Percentiles rank a stretch among this genome's conserved stretches.
phyloP scores from a whole-genome alignment of 345 rosid genomes.

The Eutrema japonicum region DNA sequence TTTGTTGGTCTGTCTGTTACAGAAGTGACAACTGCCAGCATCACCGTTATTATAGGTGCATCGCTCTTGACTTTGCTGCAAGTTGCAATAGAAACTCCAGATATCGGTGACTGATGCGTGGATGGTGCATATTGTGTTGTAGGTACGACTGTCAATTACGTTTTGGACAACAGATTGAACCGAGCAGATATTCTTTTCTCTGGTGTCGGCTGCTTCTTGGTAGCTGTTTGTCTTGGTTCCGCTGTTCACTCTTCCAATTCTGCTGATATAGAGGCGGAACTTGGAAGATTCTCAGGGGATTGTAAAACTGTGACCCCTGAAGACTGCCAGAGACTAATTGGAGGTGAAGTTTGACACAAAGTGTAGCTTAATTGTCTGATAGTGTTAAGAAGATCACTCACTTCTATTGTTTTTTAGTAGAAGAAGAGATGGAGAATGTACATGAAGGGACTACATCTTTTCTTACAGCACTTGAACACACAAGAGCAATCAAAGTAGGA shows the following conservation, averaged over 20 bases:
- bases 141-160: constrained; percentile 83
- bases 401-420: constrained; percentile 8
- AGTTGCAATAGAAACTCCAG: neutral
- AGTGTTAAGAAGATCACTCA: constrained; percentile 40
- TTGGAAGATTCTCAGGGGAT: constrained; percentile 32
- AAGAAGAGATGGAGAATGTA: constrained; percentile 43
- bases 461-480: constrained; percentile 65
- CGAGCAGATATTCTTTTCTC: constrained; percentile 79
- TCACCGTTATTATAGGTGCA: constrained; percentile 76
- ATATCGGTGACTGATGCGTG: neutral
- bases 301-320: constrained; percentile 14
- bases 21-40: constrained; percentile 76
- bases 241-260: constrained; percentile 76
- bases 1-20: constrained; percentile 81
- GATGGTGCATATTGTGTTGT: constrained; percentile 30
- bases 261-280: constrained; percentile 62
- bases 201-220: constrained; percentile 75
- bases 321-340: constrained; percentile 29
- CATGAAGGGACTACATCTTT: constrained; percentile 59
- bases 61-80: neutral
- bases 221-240: constrained; percentile 82
- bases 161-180: constrained; percentile 63
- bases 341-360: constrained; percentile 25
- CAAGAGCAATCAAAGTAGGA: constrained; percentile 69
- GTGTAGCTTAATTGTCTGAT: neutral